Evolutionary conservation across 441 rosid species (phyloP).

Genomic region (Adansonia gregorii): DNA sequence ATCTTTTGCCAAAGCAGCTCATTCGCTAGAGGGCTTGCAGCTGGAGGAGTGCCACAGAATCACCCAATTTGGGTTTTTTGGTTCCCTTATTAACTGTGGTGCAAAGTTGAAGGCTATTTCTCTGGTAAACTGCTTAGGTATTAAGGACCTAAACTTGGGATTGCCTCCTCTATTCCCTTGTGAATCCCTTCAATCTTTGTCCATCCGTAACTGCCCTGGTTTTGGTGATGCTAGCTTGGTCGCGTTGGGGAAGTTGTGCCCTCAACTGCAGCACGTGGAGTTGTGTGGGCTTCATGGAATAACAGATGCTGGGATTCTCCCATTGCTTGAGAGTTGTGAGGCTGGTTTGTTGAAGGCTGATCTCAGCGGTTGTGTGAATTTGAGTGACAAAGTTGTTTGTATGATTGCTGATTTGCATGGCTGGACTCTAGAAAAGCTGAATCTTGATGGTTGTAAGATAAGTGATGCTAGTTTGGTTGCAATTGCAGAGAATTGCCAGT

Average conservation of each 20-base stretch:
- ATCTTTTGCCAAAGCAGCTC: constrained; percentile 59
- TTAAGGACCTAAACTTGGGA: constrained; percentile 56
- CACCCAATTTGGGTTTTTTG: constrained; percentile 75
- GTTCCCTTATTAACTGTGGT: constrained; percentile 71
- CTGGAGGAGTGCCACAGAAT: constrained; percentile 89
- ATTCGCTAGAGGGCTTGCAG: constrained; percentile 69
- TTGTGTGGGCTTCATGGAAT: constrained; percentile 67
- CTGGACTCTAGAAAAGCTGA: constrained; percentile 73
- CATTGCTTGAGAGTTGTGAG: constrained; percentile 47
- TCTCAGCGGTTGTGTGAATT: constrained; percentile 63
- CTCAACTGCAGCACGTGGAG: constrained; percentile 63
- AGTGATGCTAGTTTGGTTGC: constrained; percentile 66
- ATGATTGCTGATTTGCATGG: constrained; percentile 57
- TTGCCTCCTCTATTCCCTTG: constrained; percentile 44
- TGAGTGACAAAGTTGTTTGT: constrained; percentile 64
- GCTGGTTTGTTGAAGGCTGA: constrained; percentile 73
- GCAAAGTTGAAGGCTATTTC: constrained; percentile 69
- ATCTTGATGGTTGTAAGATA: constrained; percentile 72
- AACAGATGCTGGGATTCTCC: constrained; percentile 73
- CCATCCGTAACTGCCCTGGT: constrained; percentile 80
- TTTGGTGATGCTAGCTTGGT: constrained; percentile 73
- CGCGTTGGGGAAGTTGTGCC: constrained; percentile 69
- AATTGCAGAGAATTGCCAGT: constrained; percentile 65
- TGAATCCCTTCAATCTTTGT: constrained; percentile 59
- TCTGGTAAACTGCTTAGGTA: constrained; percentile 66